Percentiles rank a stretch among this genome's conserved stretches.
Evolutionary conservation across 2,329 filamentous ascomycete genomes (phyloP).

Genomic region (Rasamsonia emersonii): DNA sequence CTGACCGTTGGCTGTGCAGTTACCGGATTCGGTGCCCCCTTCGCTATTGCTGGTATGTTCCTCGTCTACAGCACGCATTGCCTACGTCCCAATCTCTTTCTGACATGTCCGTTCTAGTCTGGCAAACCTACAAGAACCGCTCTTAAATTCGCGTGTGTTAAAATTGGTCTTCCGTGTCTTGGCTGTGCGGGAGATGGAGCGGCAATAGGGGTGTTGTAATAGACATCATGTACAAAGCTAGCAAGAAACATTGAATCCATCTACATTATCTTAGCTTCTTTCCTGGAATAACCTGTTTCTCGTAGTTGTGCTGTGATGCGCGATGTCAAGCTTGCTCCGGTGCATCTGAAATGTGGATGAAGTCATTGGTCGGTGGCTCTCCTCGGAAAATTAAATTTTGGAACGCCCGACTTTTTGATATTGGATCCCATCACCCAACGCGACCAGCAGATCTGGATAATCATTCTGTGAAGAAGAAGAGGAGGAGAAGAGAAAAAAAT

Average conservation of each 20-base stretch:
- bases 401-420: constrained; percentile 20
- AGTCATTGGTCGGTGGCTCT: constrained; percentile 31
- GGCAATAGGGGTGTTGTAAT: constrained; percentile 2
- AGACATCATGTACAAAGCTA: constrained; percentile 37
- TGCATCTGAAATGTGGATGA: constrained; percentile 32
- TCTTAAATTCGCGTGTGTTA: too few species aligned
- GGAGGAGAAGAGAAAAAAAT: too few species aligned
- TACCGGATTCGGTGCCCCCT: constrained; percentile 51
- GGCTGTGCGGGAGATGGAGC: constrained; percentile 11
- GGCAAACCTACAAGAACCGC: constrained; percentile 58
- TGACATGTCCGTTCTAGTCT: constrained; percentile 41
- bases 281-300: constrained; percentile 2
- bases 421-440: constrained; percentile 8
- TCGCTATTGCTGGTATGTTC: constrained; percentile 55
- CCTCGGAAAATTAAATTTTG: constrained; percentile 33
- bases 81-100: constrained; percentile 1
- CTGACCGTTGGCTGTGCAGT: constrained; percentile 30
- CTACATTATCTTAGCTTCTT: constrained; percentile 8
- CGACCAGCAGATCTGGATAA: constrained; percentile 4
- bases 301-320: too few species aligned
- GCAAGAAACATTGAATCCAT: constrained; percentile 22
- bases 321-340: too few species aligned
- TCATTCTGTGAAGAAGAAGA: neutral
- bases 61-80: neutral
- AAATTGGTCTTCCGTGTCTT: constrained; percentile 13